Base-by-base conservation (phyloP, 1,284 basidiomycete genomes). In the Leccinum subspadiceum region DNA sequence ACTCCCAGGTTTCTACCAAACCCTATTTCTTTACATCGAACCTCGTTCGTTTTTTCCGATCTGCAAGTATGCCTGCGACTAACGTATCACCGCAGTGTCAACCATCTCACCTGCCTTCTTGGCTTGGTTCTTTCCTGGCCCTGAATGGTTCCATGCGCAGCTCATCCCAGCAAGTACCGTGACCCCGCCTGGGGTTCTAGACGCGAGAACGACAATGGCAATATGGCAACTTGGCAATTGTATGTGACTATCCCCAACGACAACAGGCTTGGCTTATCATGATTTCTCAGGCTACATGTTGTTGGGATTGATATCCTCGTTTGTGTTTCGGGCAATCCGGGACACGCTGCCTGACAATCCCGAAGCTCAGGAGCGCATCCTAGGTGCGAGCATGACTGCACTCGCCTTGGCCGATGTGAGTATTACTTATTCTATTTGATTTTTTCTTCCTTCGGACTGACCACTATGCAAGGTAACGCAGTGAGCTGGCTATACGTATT, bases 151-250 rank as follows among this genome's bases (percentile, higher is more conserved):
- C 66, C 83, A 87, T 69, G 79, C 85, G 66, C 79, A 88, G 65
- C 81, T 91, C 60, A 80, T 90, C 56, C 89, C 89, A 2, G 77
- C 76, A 10, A 59, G 67, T 5, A 62, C 66, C 24, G 24, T 24
- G 24, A 26, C 26, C 6, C 70, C 78, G 10, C 72, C 78, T 10
- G 64, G 60, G 12, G 61, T 73, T 7, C 64, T 84, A 57, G 84
- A 89, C 58, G 66, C 77, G 26, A 77, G 85, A 17, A 81, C 84
- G 3, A 75, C 75, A n/a, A 89, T 90, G 82, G 84, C 83, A 15
- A 79, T 91, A 57, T 85, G 83, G 81, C 90, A 92, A 68, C 77
- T 92, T 7, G 84, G 80, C 29, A 91, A 89, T 65, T 88, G 90
- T 89, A 62, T 48, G 79, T 12, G 15, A 5, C 35, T 37, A 37